Base-by-base conservation (phyloP, 352 stramenopile genomes). In the Globisporangium splendens region DNA sequence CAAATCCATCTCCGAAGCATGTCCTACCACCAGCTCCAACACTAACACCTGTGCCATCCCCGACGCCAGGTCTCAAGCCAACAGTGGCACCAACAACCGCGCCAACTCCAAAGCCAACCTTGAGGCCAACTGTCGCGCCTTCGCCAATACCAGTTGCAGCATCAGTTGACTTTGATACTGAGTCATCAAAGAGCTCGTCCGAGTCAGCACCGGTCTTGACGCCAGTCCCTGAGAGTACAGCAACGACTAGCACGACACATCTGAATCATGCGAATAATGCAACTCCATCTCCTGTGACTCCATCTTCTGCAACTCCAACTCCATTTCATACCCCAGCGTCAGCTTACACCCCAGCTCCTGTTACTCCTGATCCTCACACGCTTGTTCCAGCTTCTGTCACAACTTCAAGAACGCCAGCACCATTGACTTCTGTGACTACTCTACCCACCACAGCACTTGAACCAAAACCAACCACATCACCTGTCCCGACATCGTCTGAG, bases 231-330 rank as follows among this genome's bases (percentile, higher is more conserved):
- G 62, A 64, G 35, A 65, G 31, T 21, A 54, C 28, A 12, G 24
- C 54, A 17, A 63, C 20, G 12, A 59, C 62, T 8, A 57, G 24
- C 6, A 42, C 66, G 12, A 70, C 53, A 2, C 54, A 57, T 8
- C 75, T 64, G 17, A 57, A 69, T 8, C 73, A 70, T 24, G 66
- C 54, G 18, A 66, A 54, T 5, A 46, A 39, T 8, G 46, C 46
- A n/a, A 31, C n/a, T n/a, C n/a, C n/a, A n/a, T n/a, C n/a, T n/a
- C n/a, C n/a, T n/a, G n/a, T n/a, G n/a, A n/a, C n/a, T n/a, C n/a
- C n/a, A n/a, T n/a, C n/a, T n/a, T n/a, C n/a, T n/a, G n/a, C n/a
- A n/a, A n/a, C n/a, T n/a, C n/a, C n/a, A n/a, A n/a, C n/a, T n/a
- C n/a, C n/a, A n/a, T n/a, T n/a, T n/a, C n/a, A n/a, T n/a, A n/a